phyloP scores from a whole-genome alignment of 768 basidiomycete genomes.

The Multifurca ochricompacta region DNA sequence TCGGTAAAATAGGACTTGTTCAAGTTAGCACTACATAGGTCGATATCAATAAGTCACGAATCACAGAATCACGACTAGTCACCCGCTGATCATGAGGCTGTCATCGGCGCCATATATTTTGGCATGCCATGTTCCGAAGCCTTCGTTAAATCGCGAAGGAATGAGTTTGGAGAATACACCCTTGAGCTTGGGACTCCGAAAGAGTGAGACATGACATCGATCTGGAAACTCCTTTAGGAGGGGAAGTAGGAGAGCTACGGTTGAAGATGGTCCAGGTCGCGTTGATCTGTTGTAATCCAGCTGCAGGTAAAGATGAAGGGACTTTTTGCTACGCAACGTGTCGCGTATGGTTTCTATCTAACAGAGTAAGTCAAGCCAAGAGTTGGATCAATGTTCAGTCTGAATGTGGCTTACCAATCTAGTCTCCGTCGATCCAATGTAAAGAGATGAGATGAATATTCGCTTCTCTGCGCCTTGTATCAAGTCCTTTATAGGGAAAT shows the following conservation, averaged over 20 bases:
- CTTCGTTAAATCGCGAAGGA: slow-evolving; percentile 93
- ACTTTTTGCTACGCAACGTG: slow-evolving; percentile 49
- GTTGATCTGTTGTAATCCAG: slow-evolving; percentile 78
- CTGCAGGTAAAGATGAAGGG: slow-evolving; percentile 61
- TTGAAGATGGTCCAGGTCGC: slow-evolving; percentile 64
- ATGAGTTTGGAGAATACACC: slow-evolving; percentile 69
- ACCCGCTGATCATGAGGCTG: slow-evolving; percentile 91
- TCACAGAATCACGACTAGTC: slow-evolving; percentile 26
- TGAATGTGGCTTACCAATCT: slow-evolving; percentile 54
- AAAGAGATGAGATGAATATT: slow-evolving; percentile 86
- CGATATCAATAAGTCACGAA: neutral
- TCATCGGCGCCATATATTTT: slow-evolving; percentile 94
- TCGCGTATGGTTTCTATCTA: slow-evolving; percentile 64
- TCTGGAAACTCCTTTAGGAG: slow-evolving; percentile 64
- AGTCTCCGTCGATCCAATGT: slow-evolving; percentile 72
- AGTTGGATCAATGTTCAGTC: neutral
- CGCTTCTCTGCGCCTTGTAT: slow-evolving; percentile 68
- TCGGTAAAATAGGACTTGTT: slow-evolving; percentile 90
- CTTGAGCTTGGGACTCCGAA: slow-evolving; percentile 78
- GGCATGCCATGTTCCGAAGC: slow-evolving; percentile 98
- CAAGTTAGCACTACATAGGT: slow-evolving; percentile 72
- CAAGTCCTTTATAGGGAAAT: slow-evolving; percentile 63
- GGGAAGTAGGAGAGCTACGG: slow-evolving; percentile 60
- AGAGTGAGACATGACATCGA: slow-evolving; percentile 72
- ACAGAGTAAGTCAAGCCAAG: neutral